Conservation (phyloP, 306 rosid genomes). For the Castanopsis chinensis region DNA sequence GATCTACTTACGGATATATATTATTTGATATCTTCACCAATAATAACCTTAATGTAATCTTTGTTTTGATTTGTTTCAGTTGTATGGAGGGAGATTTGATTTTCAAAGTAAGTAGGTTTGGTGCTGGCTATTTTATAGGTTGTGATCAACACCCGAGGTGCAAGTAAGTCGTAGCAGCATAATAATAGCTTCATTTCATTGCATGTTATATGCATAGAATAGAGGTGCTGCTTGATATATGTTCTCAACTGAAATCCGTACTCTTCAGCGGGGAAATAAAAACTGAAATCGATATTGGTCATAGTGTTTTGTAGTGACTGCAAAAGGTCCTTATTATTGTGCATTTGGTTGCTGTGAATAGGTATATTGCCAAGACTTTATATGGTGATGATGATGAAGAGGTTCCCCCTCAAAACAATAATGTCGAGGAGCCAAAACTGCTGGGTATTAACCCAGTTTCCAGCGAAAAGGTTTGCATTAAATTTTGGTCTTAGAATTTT, state of each 20-base stretch:
- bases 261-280: neutral
- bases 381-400: constrained; percentile 70
- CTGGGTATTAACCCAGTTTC: constrained; percentile 69
- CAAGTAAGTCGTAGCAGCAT: constrained; percentile 66
- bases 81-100: constrained; percentile 80
- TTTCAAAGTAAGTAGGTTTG: constrained; percentile 91
- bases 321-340: neutral
- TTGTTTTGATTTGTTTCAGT: constrained; percentile 49
- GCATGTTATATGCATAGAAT: neutral
- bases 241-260: neutral
- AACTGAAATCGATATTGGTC: neutral
- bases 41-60: constrained; percentile 15
- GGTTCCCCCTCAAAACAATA: constrained; percentile 32
- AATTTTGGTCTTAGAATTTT: constrained; percentile 4
- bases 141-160: constrained; percentile 95
- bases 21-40: constrained; percentile 8
- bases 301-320: neutral
- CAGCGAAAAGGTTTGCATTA: constrained; percentile 63
- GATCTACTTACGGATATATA: constrained; percentile 6
- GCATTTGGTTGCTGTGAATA: constrained; percentile 39
- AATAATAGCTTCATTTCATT: neutral
- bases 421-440: constrained; percentile 68
- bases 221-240: constrained; percentile 13
- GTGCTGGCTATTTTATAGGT: constrained; percentile 90
- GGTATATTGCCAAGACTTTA: constrained; percentile 85